phyloP scores from a whole-genome alignment of 2,329 filamentous ascomycete species.

The Aspergillus sojae region DNA sequence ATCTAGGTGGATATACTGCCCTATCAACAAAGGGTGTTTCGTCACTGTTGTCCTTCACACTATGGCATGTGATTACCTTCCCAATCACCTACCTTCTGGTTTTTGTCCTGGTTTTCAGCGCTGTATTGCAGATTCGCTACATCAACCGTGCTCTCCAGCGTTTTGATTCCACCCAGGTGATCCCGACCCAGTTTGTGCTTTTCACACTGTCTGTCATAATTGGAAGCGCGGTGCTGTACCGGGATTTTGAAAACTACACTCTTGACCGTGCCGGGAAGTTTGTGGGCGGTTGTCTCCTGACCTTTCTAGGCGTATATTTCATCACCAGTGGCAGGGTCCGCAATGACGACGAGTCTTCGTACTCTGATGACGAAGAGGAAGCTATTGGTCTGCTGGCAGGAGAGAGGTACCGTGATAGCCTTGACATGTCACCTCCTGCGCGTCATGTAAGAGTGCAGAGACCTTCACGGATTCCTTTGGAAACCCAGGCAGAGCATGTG shows the following conservation, averaged over 20 bases:
- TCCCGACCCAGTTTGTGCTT: constrained; percentile 94
- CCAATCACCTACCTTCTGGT: constrained; percentile 89
- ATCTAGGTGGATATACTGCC: constrained; percentile 88
- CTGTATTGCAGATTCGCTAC: constrained; percentile 96
- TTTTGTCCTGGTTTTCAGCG: constrained; percentile 76
- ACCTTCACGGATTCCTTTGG: constrained; percentile 14
- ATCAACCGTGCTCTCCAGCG: constrained; percentile 87
- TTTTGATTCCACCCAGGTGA: constrained; percentile 97
- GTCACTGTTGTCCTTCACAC: constrained; percentile 87
- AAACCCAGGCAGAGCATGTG: constrained; percentile 19
- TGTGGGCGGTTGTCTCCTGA: constrained; percentile 84
- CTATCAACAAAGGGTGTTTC: constrained; percentile 95
- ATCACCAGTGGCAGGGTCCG: constrained; percentile 81
- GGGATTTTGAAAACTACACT: constrained; percentile 87
- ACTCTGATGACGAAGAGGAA: constrained; percentile 65
- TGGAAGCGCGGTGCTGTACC: constrained; percentile 88
- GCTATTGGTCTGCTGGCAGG: constrained; percentile 44
- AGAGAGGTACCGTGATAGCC: constrained; percentile 39
- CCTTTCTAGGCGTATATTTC: constrained; percentile 94
- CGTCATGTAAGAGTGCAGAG: constrained; percentile 24
- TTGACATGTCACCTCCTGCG: constrained; percentile 34
- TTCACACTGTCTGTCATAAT: constrained; percentile 96
- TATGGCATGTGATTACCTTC: constrained; percentile 86
- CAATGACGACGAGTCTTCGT: constrained; percentile 63
- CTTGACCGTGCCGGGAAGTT: constrained; percentile 78